A percentile compares a stretch with the other conserved stretches of the same genome.
Evolutionary conservation across 176 grass and related monocot genomes (phyloP).

Genomic region (Aegilops tauschii): DNA sequence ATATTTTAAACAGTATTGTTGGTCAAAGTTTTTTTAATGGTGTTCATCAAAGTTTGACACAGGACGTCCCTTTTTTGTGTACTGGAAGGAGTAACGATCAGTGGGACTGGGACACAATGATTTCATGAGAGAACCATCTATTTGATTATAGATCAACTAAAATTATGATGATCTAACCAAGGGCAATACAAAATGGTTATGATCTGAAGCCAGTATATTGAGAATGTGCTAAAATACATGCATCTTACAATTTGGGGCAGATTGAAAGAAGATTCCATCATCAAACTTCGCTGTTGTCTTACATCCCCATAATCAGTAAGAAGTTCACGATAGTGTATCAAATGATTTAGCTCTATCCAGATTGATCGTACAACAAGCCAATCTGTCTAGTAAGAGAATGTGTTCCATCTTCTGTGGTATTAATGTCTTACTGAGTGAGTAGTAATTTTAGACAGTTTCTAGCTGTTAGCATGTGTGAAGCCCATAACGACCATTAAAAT

Average conservation of each 20-base stretch:
- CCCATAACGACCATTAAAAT: no score
- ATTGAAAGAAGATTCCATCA: not conserved
- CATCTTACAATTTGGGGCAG: not conserved
- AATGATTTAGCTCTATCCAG: not conserved
- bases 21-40: not conserved
- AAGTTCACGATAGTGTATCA: not conserved
- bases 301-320: no score
- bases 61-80: not conserved
- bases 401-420: not conserved
- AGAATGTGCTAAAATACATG: not conserved
- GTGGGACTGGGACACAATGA: not conserved
- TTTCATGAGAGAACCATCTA: not conserved
- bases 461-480: no score
- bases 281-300: not conserved
- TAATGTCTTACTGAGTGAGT: not conserved
- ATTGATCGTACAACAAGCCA: not conserved
- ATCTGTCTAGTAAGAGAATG: not conserved
- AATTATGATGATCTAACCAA: conserved; percentile 1
- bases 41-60: not conserved
- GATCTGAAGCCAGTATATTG: not conserved
- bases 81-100: not conserved
- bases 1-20: not conserved
- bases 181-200: not conserved
- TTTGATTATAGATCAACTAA: not conserved
- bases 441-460: not conserved